Conservation (phyloP, 768 basidiomycete species). For the Infundibulicybe gibba region DNA sequence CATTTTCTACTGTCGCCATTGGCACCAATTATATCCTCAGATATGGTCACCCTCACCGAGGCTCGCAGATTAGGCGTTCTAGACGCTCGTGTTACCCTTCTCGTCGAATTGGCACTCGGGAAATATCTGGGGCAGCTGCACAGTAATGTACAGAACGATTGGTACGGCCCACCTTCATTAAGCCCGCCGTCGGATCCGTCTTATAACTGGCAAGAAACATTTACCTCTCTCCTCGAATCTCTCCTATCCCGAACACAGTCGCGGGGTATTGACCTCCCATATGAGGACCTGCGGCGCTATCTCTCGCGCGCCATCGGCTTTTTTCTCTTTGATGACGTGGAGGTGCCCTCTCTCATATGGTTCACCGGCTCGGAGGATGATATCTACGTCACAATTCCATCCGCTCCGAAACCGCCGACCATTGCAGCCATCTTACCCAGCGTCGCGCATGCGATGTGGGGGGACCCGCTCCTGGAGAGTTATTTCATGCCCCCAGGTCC, state of each 20-base stretch:
- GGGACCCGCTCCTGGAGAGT: constrained; percentile 71
- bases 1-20: constrained; percentile 49
- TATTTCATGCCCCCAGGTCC: constrained; percentile 52
- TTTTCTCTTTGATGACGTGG: constrained; percentile 76
- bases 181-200: constrained; percentile 30
- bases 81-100: constrained; percentile 32
- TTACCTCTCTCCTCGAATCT: constrained; percentile 55
- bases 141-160: constrained; percentile 66
- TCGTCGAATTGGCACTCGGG: constrained; percentile 62
- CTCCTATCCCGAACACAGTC: constrained; percentile 43
- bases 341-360: constrained; percentile 65
- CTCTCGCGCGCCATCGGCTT: constrained; percentile 71
- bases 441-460: constrained; percentile 61
- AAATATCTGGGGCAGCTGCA: constrained; percentile 62
- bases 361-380: constrained; percentile 58
- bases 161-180: constrained; percentile 54
- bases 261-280: constrained; percentile 27
- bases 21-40: constrained; percentile 28
- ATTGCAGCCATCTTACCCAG: constrained; percentile 47
- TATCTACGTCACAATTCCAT: constrained; percentile 43
- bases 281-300: constrained; percentile 39
- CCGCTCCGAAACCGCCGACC: neutral
- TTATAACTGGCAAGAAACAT: constrained; percentile 78
- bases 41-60: constrained; percentile 32
- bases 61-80: constrained; percentile 31